phyloP scores from a whole-genome alignment of 371 early-diverging fungal species.

The Rhizomucor pusillus region DNA sequence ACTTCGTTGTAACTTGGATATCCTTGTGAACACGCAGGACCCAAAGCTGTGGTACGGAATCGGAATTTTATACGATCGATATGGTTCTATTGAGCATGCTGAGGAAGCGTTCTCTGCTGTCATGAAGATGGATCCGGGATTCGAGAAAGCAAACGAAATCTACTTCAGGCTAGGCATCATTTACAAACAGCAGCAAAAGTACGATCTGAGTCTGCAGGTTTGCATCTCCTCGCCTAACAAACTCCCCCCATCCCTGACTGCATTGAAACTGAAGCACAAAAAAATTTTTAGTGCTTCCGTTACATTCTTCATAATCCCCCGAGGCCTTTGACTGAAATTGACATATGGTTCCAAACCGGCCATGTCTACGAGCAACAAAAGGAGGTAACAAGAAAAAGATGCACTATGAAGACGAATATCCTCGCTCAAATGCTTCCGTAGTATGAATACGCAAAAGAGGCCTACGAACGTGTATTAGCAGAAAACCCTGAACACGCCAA shows the following conservation, averaged over 20 bases:
- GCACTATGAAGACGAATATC: background rate
- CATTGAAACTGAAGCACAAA: conserved; percentile 69
- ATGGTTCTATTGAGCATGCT: conserved; percentile 93
- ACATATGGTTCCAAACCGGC: conserved; percentile 98
- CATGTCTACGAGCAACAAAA: conserved; percentile 95
- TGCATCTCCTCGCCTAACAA: background rate
- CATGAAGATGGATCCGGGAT: conserved; percentile 83
- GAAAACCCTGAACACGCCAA: conserved; percentile 94
- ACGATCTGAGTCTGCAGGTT: conserved; percentile 79
- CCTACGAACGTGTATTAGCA: conserved; percentile 86
- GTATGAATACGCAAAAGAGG: conserved; percentile 82
- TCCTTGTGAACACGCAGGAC: conserved; percentile 50
- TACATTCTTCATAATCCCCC: conserved; percentile 89
- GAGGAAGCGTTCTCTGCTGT: conserved; percentile 96
- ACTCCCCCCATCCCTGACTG: too few relatives aligned
- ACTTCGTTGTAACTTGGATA: background rate
- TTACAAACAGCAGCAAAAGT: conserved; percentile 94
- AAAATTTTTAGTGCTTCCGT: background rate
- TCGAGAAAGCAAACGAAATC: conserved; percentile 95
- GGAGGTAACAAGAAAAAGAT: conserved; percentile 52
- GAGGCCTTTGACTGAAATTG: conserved; percentile 87
- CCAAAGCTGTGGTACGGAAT: conserved; percentile 99
- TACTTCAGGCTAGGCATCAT: conserved; percentile 97
- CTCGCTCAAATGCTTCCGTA: conserved; percentile 11
- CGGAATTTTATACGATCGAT: conserved; percentile 97